phyloP scores from a whole-genome alignment of 306 rosid genomes.

The Senna siamea region DNA sequence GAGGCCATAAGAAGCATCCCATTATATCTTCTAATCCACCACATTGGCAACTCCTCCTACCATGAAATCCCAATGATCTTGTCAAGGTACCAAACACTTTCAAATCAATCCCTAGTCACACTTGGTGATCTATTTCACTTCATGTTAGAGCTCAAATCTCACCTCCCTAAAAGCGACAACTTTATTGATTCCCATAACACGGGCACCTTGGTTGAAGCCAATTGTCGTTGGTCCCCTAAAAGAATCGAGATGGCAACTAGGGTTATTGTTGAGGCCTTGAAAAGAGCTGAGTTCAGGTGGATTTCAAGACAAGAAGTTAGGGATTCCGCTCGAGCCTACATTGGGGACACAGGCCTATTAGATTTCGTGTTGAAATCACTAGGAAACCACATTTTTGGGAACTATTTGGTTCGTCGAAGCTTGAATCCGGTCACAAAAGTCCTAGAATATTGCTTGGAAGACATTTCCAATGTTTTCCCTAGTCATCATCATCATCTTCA shows the following conservation, averaged over 20 bases:
- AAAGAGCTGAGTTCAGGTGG: slow-evolving; percentile 64
- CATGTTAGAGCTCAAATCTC: slow-evolving; percentile 78
- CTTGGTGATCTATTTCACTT: slow-evolving; percentile 69
- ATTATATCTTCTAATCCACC: slow-evolving; percentile 56
- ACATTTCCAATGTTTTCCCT: slow-evolving; percentile 55
- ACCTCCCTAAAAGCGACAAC: slow-evolving; percentile 53
- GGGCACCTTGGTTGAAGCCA: slow-evolving; percentile 46
- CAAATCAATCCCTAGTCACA: slow-evolving; percentile 68
- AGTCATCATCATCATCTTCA: slow-evolving; percentile 26
- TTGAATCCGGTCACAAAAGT: slow-evolving; percentile 81
- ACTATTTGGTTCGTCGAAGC: slow-evolving; percentile 75
- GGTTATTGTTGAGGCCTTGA: slow-evolving; percentile 71
- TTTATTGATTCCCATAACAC: slow-evolving; percentile 41
- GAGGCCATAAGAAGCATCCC: slow-evolving; percentile 76
- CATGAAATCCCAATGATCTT: slow-evolving; percentile 60
- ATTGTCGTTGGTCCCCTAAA: slow-evolving; percentile 84
- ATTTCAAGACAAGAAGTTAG: slow-evolving; percentile 88
- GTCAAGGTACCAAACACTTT: slow-evolving; percentile 73
- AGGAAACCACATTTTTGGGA: slow-evolving; percentile 77
- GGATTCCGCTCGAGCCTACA: slow-evolving; percentile 71
- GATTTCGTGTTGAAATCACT: slow-evolving; percentile 81
- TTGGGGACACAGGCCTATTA: slow-evolving; percentile 78
- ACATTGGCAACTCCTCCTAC: slow-evolving; percentile 43
- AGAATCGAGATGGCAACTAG: slow-evolving; percentile 75
- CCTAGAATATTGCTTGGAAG: slow-evolving; percentile 81